Conservation (phyloP, 345 rosid genomes). For the Dipteronia dyeriana region DNA sequence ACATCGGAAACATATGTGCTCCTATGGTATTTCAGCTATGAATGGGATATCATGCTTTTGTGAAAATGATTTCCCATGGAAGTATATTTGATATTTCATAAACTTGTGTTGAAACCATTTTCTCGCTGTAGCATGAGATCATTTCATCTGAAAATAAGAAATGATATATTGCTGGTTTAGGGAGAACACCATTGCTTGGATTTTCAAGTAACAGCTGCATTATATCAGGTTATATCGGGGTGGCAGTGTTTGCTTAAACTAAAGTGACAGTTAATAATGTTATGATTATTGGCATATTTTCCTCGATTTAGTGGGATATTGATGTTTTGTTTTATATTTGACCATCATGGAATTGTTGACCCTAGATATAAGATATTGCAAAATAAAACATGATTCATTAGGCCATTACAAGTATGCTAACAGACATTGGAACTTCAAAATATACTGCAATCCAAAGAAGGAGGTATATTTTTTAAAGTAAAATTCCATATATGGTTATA, state of each 20-base stretch:
- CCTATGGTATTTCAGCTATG: slow-evolving; percentile 62
- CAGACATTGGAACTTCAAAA: neutral
- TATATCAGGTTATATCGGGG: no score
- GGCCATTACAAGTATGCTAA: no score
- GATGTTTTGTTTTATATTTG: neutral
- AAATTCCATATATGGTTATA: slow-evolving; percentile 64
- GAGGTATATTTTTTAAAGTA: slow-evolving; percentile 49
- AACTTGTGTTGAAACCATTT: neutral
- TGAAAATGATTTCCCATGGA: slow-evolving; percentile 78
- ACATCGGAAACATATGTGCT: no score
- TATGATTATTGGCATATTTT: neutral
- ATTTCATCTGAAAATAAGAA: neutral
- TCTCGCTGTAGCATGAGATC: neutral
- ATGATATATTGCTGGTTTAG: no score
- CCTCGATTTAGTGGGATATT: neutral
- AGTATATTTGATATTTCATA: slow-evolving; percentile 46
- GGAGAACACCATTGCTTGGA: no score
- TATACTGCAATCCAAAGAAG: slow-evolving; percentile 56
- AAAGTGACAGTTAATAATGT: no score
- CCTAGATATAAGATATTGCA: neutral
- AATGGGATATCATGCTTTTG: slow-evolving; percentile 95
- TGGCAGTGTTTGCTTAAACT: no score
- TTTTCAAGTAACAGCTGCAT: no score
- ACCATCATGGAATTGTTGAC: neutral
- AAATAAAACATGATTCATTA: neutral